A percentile compares a stretch with the other conserved stretches of the same genome.
These are phyloP conservation scores for Lepidium campestre DNA, from an alignment of 441 rosid genomes.

Conservation along the genomic window DNA sequence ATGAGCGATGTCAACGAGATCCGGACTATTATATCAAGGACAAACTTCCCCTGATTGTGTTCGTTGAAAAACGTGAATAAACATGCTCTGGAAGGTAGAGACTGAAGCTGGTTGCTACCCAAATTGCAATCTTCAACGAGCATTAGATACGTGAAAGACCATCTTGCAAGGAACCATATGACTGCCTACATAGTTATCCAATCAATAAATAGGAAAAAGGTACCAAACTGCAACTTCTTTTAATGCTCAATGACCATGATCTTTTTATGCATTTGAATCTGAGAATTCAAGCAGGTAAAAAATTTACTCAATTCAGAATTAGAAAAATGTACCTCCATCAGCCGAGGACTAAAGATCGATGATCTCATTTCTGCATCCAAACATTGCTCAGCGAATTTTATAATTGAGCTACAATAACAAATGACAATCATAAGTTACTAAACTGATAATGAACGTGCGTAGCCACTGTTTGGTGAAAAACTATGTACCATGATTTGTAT, in stretches of 20 bases:
- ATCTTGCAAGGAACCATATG: constrained; percentile 95
- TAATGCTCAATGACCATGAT: background rate
- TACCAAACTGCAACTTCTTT: constrained; percentile 1
- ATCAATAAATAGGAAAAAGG: constrained; percentile 15
- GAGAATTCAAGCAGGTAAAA: background rate
- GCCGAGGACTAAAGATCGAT: constrained; percentile 92
- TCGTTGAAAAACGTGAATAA: constrained; percentile 72
- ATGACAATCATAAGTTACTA: constrained; percentile 1
- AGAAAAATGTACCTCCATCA: constrained; percentile 70
- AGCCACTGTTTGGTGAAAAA: background rate
- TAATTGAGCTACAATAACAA: constrained; percentile 54
- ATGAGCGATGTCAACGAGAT: constrained; percentile 68
- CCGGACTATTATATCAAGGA: constrained; percentile 80
- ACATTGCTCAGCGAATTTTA: constrained; percentile 80
- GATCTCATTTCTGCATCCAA: constrained; percentile 66
- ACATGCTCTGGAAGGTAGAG: constrained; percentile 50
- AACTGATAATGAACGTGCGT: background rate
- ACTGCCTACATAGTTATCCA: constrained; percentile 61
- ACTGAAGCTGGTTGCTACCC: constrained; percentile 46
- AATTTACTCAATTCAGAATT: background rate
- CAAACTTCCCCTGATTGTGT: constrained; percentile 69
- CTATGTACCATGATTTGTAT: background rate
- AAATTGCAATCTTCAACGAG: constrained; percentile 52
- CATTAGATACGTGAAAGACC: constrained; percentile 82
- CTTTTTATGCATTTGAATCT: background rate